Percentiles rank a stretch among this genome's conserved stretches.
Evolutionary conservation across 805 yeast species (phyloP).

Genomic region (Kodamaea restingae): DNA sequence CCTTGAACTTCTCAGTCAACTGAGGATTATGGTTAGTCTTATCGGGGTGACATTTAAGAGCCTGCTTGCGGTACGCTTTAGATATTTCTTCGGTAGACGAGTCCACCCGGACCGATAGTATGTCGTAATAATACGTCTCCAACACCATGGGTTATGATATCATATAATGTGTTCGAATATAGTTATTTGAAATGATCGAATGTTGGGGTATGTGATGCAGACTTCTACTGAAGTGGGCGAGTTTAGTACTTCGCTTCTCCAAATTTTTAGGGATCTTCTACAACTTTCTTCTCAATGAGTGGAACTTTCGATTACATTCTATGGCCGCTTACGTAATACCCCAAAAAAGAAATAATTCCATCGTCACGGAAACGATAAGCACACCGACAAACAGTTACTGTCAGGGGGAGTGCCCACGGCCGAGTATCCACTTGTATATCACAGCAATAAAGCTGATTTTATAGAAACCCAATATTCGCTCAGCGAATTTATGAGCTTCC

Average conservation of each 20-base stretch:
- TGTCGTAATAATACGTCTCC: slow-evolving; percentile 33
- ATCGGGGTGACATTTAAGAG: slow-evolving; percentile 63
- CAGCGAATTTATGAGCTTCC: too few species aligned
- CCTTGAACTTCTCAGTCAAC: slow-evolving; percentile 54
- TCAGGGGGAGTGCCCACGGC: too few species aligned
- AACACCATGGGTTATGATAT: slow-evolving; percentile 5
- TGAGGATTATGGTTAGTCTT: slow-evolving; percentile 48
- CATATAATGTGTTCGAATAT: background rate
- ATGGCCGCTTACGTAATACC: slow-evolving; percentile 3
- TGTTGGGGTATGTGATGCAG: too few species aligned
- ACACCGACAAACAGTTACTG: too few species aligned
- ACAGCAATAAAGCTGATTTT: too few species aligned
- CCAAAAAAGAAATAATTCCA: background rate
- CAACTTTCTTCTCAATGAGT: background rate
- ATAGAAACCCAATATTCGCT: too few species aligned
- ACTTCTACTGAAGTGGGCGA: background rate
- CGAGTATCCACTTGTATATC: too few species aligned
- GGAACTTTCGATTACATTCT: slow-evolving; percentile 18
- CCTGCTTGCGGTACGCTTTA: slow-evolving; percentile 32
- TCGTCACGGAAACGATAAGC: too few species aligned
- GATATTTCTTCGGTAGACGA: slow-evolving; percentile 38
- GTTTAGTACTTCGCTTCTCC: slow-evolving; percentile 1
- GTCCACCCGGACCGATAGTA: slow-evolving; percentile 26
- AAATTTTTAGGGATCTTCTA: slow-evolving; percentile 4
- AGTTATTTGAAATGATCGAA: background rate